Base-by-base conservation (phyloP, 1,139 yeast species). In the Blastobotrys aristatus region DNA sequence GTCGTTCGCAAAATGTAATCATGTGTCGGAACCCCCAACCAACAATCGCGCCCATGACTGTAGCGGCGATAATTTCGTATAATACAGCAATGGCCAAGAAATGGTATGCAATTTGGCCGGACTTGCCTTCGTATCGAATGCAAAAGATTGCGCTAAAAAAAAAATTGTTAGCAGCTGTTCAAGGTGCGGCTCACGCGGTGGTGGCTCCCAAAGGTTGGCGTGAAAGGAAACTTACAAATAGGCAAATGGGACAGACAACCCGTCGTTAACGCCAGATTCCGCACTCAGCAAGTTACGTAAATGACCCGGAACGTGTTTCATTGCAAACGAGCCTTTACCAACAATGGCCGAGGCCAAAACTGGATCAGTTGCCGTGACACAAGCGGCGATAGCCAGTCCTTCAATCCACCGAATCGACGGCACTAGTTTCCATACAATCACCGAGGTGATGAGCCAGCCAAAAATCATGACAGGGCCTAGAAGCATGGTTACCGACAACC, bases 261-360 rank as follows among this genome's bases (percentile, higher is more conserved):
- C 98, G 63, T 92, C 98, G 66, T 92, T 92, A 67, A 97, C 90
- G 8, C 96, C 97, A 0, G 97, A 88, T 63, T 92, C 98, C 0
- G 97, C 97, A 27, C 94, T 80, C 38, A 92, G 70, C 44, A 92
- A 69, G 61, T 92, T 90, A 64, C 98, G 75, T 66, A 92, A 76
- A 68, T 92, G 97, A 5, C 97, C 97, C 0, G 98, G 98, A 13
- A 92, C 97, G 54, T 97, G 78, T 62, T 80, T 82, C 27, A 24
- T 6, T n/a, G 98, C 97, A 65, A 92, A 92, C 61, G 90, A 89
- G 55, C 98, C 97, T 61, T 87, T 87, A 71, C 98, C 97, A 18
- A 92, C 97, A 17, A 92, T 97, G 0, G 98, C 97, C 33, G 96
- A 95, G 0, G 98, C 98, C 62, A 92, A 74, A 45, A 92, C 95